Base-by-base conservation (phyloP, 2,329 filamentous ascomycete genomes). In the Chaetomium sp. region DNA sequence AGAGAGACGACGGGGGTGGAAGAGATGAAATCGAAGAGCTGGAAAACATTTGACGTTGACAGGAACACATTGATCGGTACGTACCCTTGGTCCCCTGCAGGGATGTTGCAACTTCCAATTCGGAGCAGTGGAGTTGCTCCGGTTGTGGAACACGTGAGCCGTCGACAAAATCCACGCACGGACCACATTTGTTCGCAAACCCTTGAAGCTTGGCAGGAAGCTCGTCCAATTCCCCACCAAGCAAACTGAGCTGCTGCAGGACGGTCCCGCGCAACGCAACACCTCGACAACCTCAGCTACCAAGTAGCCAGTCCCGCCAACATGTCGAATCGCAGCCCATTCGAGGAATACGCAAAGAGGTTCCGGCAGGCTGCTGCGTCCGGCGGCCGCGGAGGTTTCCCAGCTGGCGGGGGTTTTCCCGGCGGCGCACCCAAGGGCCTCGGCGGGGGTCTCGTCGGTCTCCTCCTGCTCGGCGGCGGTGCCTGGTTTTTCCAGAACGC, bases 401-500 rank as follows among this genome's bases (percentile, higher is more conserved):
- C 51, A 55, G 2, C 47, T 6, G 67, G 73, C 55, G 69, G 73
- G 55, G 69, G 72, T 9, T 49, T 53, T 7, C 49, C 52, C 49
- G 73, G 74, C 58, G 69, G 71, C 59, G 74, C 75, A 57, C 71
- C 74, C 42, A 70, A 71, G 55, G 71, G 71, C 49, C 60, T 72
- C 12, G 70, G 71, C 38, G 69, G 69, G 45, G 73, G 72, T 37
- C 53, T 79, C 48, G 67, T 70, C 35, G 75, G 71, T 44, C 65
- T 76, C 19, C 63, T 71, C 14, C 64, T 81, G 36, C 66, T 81
- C 44, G 73, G 72, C 12, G 78, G 77, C 56, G 80, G 77, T 46
- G 70, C 74, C 55, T 68, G 79, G 65, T 60, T 84, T 62, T 65
- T 84, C 61, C 76, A 80, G 65, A 80, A 84, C 70, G 79, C 83